Evolutionary conservation across 164 flowering plant species (phyloP), one percentile per base, ranked within the genome.

Genomic region (Platanus orientalis): DNA sequence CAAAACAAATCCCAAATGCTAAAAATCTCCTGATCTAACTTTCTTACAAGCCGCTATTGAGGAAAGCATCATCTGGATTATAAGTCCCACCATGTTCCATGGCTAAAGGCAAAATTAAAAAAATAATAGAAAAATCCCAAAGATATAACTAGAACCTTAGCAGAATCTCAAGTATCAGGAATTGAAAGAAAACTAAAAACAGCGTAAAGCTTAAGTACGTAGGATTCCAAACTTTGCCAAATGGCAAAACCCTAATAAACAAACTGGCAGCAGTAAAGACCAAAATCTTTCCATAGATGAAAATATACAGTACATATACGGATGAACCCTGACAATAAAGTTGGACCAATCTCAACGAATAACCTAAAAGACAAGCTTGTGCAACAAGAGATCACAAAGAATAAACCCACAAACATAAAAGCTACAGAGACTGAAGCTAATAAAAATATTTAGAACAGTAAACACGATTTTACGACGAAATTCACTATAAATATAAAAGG

Each of bases 201-300:
- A 24, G 55, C 55, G 30, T 26, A 25, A 24, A 25, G 55, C 11
- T 13, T 24, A 52, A 24, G 30, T 52, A 23, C 34, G 13, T 13
- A 28, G 39, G 54, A 60, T 11, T 45, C 24, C 11, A 16, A 60
- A 47, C 36, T 25, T 42, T 5, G 27, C 30, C 20, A 58, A 61
- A 51, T 23, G 27, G 23, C 13, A 48, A 61, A 61, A 61, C 27
- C 55, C 64, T 48, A 61, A 21, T 34, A 48, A 27, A 13, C 56
- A 62, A 52, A 51, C 11, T 48, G 30, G 42, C n/a, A 25, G 20
- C 7, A 9, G 10, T 50, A 25, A 11, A 52, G 55, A 52, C 16
- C 11, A 26, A 26, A 13, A 12, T 12, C 53, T 52, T 26, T 25
- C 19, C 4, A 9, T 0, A 32, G n/a, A n/a, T n/a, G n/a, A n/a